These are phyloP conservation scores for Penicillium desertorum DNA, from an alignment of 495 filamentous ascomycete species.

Conservation along the genomic window DNA sequence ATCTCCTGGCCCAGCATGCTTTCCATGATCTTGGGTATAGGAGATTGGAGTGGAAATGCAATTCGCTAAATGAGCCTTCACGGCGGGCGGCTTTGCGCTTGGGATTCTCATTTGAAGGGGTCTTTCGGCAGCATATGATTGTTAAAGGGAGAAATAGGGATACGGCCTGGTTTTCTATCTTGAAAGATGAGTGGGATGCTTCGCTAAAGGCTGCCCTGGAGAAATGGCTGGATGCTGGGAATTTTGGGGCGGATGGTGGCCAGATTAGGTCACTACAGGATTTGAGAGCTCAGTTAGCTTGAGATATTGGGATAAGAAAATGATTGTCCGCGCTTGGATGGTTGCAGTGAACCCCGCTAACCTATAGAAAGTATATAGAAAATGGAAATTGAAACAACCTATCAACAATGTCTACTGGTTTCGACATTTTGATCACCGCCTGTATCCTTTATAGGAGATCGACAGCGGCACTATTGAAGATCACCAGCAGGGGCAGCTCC, in stretches of 20 bases:
- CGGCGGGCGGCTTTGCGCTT: constrained; percentile 50
- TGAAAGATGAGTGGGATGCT: constrained; percentile 53
- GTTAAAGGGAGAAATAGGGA: constrained; percentile 55
- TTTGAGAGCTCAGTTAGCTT: neutral
- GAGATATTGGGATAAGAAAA: neutral
- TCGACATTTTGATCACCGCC: neutral
- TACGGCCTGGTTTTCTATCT: constrained; percentile 55
- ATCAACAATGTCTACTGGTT: neutral
- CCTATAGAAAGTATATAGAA: neutral
- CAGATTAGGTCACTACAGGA: constrained; percentile 43
- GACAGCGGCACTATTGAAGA: neutral
- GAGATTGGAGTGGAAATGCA: constrained; percentile 60
- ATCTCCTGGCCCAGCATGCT: constrained; percentile 44
- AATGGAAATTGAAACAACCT: neutral
- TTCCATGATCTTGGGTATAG: constrained; percentile 54
- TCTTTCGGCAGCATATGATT: constrained; percentile 58
- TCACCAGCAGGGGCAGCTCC: neutral
- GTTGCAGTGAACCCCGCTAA: neutral
- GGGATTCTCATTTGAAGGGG: constrained; percentile 54
- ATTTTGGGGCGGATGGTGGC: constrained; percentile 48
- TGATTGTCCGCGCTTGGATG: too few relatives aligned
- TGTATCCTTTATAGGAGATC: neutral
- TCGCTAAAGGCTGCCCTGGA: constrained; percentile 45
- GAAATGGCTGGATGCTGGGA: constrained; percentile 46
- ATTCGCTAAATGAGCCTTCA: constrained; percentile 50